These are phyloP conservation scores for Serendipita sp. DNA, from an alignment of 768 basidiomycete species.

Conservation along the genomic window DNA sequence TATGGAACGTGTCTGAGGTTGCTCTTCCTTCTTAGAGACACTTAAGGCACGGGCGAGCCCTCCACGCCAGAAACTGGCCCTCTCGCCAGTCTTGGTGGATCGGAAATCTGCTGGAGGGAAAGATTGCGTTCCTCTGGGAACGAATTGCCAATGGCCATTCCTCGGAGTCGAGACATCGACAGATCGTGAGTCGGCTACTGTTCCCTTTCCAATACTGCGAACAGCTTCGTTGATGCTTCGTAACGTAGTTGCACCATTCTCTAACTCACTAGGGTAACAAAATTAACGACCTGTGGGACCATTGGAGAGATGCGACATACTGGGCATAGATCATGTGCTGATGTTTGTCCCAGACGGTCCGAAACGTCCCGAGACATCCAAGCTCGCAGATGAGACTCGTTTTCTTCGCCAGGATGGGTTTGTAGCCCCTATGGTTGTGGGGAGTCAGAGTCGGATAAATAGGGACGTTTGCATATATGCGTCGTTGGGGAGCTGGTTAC, in stretches of 20 bases:
- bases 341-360: not conserved
- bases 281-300: not conserved
- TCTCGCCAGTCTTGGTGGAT: not conserved
- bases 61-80: not conserved
- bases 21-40: not conserved
- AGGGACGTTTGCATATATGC: too few species aligned
- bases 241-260: not conserved
- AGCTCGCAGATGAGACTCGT: not conserved
- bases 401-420: not conserved
- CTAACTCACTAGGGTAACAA: not conserved
- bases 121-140: not conserved
- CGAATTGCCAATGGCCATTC: not conserved
- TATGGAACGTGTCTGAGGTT: not conserved
- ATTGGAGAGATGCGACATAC: not conserved
- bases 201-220: not conserved
- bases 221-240: not conserved
- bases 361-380: not conserved
- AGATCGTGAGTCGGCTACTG: not conserved
- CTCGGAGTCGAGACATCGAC: not conserved
- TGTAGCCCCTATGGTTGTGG: constrained; percentile 3
- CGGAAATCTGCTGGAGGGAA: not conserved
- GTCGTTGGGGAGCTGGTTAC: not conserved
- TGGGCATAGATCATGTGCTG: constrained; percentile 1
- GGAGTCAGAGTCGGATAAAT: too few species aligned
- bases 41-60: not conserved